phyloP scores from a whole-genome alignment of 371 early-diverging fungal genomes.

The Polyrhizophydium stewartii region DNA sequence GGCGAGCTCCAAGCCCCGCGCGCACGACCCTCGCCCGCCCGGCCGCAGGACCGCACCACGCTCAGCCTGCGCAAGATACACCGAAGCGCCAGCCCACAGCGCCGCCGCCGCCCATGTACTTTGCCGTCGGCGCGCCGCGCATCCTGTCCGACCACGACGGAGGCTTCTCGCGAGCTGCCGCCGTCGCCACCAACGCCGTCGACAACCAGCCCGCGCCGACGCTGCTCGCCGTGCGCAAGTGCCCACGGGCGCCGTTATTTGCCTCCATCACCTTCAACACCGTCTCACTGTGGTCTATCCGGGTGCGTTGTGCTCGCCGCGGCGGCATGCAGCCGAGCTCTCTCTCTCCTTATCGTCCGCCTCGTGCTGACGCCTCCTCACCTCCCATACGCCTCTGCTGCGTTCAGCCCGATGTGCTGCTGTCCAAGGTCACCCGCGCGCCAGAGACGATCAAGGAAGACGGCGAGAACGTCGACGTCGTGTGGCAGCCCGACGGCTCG shows the following conservation, averaged over 20 bases:
- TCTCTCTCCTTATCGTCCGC: background rate
- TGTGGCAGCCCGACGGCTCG: slow-evolving; percentile 39
- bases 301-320: slow-evolving; percentile 5
- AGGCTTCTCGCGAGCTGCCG: background rate
- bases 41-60: no score
- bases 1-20: no score
- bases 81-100: no score
- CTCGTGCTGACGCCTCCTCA: background rate
- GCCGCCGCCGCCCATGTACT: slow-evolving; percentile 6
- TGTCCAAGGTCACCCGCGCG: slow-evolving; percentile 29
- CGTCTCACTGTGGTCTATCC: slow-evolving; percentile 11
- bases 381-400: background rate
- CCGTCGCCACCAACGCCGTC: background rate
- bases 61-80: no score
- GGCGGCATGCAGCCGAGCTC: background rate
- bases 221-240: background rate
- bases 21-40: no score
- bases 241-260: slow-evolving; percentile 6
- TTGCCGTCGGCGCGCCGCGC: slow-evolving; percentile 11
- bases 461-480: slow-evolving; percentile 38
- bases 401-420: slow-evolving; percentile 28
- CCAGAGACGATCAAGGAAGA: slow-evolving; percentile 36
- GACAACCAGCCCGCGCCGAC: background rate
- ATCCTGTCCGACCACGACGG: slow-evolving; percentile 7
- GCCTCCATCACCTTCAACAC: slow-evolving; percentile 14